These are phyloP conservation scores for Ophiostoma pallidulum DNA, from an alignment of 2,329 filamentous ascomycete genomes.

Conservation along the genomic window DNA sequence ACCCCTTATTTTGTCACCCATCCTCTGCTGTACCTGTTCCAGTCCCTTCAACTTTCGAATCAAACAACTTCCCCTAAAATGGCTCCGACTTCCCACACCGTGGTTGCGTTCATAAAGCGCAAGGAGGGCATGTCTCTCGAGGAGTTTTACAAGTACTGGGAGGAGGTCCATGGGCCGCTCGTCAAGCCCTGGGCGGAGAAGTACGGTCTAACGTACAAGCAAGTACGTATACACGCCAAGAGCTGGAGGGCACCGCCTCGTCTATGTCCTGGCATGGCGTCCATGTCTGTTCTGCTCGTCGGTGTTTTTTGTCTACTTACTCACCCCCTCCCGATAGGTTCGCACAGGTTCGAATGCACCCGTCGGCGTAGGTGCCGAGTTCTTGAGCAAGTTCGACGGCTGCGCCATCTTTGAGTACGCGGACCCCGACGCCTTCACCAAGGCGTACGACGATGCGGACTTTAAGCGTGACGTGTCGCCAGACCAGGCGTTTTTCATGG, in stretches of 20 bases:
- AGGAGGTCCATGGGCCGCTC: conserved; percentile 24
- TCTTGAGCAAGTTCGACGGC: conserved; percentile 20
- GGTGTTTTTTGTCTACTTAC: neutral
- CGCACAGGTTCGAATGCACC: conserved; percentile 19
- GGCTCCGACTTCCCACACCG: neutral
- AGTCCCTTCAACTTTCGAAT: too few relatives aligned
- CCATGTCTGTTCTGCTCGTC: too few relatives aligned
- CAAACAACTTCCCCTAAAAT: neutral
- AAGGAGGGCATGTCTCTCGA: conserved; percentile 21
- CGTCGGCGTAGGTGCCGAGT: conserved; percentile 10
- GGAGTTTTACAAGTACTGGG: conserved; percentile 27
- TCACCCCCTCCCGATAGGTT: conserved; percentile 13
- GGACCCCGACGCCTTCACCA: conserved; percentile 19
- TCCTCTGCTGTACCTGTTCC: too few relatives aligned
- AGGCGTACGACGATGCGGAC: conserved; percentile 24
- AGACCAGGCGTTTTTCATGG: conserved; percentile 8
- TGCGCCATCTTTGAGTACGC: conserved; percentile 24
- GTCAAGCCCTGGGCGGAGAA: conserved; percentile 27
- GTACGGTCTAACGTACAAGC: conserved; percentile 25
- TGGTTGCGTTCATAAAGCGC: conserved; percentile 13
- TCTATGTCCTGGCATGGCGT: too few relatives aligned
- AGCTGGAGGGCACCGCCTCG: too few relatives aligned
- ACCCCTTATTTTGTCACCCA: neutral
- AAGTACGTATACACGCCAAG: conserved; percentile 20
- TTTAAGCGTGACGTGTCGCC: conserved; percentile 10